Evolutionary conservation across 305 asterid species (phyloP).

Genomic region (Solanum hybrid): DNA sequence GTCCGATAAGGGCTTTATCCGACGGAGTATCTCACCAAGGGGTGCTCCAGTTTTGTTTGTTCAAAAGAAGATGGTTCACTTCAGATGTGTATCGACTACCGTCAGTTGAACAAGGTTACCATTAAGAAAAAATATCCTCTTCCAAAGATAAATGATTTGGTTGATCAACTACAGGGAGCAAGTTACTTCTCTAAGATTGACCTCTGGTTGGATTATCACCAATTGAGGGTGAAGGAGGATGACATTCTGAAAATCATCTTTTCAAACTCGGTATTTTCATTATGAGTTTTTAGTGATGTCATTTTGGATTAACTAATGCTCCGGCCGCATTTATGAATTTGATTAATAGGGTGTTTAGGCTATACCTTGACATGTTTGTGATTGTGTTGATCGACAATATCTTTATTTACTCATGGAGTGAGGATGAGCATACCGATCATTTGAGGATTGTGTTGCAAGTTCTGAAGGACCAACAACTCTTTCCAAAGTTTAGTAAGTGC

Average conservation of each 20-base stretch:
- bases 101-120: not conserved
- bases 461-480: not conserved
- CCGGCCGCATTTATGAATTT: not conserved
- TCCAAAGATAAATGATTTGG: not conserved
- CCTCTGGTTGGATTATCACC: not conserved
- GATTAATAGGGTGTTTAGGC: not conserved
- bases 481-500: not conserved
- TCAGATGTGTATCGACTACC: not conserved
- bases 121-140: too few species aligned
- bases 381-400: not conserved
- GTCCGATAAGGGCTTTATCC: not conserved
- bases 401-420: not conserved
- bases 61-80: too few species aligned
- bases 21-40: not conserved
- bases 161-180: not conserved
- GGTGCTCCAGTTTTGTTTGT: not conserved
- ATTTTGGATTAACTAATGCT: not conserved
- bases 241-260: not conserved
- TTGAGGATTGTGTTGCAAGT: not conserved
- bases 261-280: not conserved
- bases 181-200: not conserved
- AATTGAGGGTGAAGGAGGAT: not conserved
- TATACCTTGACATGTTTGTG: not conserved
- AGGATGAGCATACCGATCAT: not conserved
- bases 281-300: not conserved